A percentile compares a stretch with the other conserved stretches of the same genome.
These are phyloP conservation scores for Onygenales sp. DNA, from an alignment of 2,329 filamentous ascomycete species.

Conservation along the genomic window DNA sequence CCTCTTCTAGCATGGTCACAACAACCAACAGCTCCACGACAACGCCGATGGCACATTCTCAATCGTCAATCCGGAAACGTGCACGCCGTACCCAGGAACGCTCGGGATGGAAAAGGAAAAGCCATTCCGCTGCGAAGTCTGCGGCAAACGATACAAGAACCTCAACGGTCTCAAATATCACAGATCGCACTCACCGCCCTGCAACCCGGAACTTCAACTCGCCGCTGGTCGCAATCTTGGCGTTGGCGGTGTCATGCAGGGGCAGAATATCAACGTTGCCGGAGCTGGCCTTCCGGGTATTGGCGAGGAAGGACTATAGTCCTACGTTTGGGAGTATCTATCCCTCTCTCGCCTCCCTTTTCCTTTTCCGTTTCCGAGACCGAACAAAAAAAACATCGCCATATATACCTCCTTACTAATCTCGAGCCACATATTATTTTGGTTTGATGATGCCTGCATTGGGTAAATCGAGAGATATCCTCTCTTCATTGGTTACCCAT, in stretches of 20 bases:
- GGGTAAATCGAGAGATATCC: background rate
- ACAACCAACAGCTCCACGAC: slow-evolving; percentile 92
- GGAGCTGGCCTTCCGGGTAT: slow-evolving; percentile 40
- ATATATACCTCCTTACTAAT: too few species aligned
- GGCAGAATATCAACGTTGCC: slow-evolving; percentile 38
- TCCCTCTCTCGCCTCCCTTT: background rate
- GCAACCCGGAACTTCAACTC: slow-evolving; percentile 70
- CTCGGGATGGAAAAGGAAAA: slow-evolving; percentile 99
- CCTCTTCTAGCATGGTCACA: slow-evolving; percentile 64
- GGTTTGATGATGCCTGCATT: background rate
- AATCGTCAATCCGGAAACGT: slow-evolving; percentile 94
- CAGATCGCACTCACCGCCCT: slow-evolving; percentile 76
- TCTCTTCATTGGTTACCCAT: too few species aligned
- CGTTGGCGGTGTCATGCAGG: slow-evolving; percentile 36
- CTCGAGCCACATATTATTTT: background rate
- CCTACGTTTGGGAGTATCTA: background rate
- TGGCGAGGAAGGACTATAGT: slow-evolving; percentile 30
- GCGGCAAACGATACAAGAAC: slow-evolving; percentile 98
- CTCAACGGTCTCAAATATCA: slow-evolving; percentile 95
- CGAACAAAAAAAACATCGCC: background rate
- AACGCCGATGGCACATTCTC: slow-evolving; percentile 97
- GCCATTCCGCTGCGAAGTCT: slow-evolving; percentile 93
- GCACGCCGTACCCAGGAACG: slow-evolving; percentile 86
- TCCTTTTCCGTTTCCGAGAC: background rate
- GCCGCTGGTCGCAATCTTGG: slow-evolving; percentile 35